These are phyloP conservation scores for Elsinoe necatrix DNA, from an alignment of 2,329 filamentous ascomycete genomes.

Conservation along the genomic window DNA sequence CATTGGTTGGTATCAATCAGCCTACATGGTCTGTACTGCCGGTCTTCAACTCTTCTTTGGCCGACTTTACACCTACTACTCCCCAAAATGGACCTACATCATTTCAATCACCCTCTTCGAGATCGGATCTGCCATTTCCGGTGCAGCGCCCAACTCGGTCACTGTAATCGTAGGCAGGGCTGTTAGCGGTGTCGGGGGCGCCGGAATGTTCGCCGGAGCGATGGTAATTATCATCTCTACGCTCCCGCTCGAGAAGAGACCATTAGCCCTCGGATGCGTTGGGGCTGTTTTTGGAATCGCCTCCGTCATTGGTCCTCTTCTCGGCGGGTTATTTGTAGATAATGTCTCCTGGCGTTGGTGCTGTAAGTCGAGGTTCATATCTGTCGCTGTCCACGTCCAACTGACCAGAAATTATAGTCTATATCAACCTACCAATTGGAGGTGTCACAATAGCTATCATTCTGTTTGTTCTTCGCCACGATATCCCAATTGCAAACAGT, in stretches of 20 bases:
- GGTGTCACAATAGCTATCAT: conserved; percentile 30
- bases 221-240: conserved; percentile 40
- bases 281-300: conserved; percentile 40
- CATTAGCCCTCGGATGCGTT: conserved; percentile 42
- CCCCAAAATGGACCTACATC: conserved; percentile 41
- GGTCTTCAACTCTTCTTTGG: conserved; percentile 37
- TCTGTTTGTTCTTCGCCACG: conserved; percentile 13
- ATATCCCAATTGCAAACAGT: conserved; percentile 7
- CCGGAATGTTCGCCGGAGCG: conserved; percentile 44
- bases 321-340: conserved; percentile 34
- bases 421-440: conserved; percentile 47
- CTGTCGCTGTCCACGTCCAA: conserved; percentile 34
- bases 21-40: conserved; percentile 37
- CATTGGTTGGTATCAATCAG: conserved; percentile 38
- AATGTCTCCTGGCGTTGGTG: conserved; percentile 41
- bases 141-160: conserved; percentile 41
- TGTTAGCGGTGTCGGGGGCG: conserved; percentile 42
- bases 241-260: conserved; percentile 39
- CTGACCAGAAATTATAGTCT: conserved; percentile 30
- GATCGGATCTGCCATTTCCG: conserved; percentile 45
- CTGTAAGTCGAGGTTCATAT: conserved; percentile 35
- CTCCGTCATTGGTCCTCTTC: conserved; percentile 40
- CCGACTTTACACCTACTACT: conserved; percentile 41
- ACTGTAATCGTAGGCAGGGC: conserved; percentile 46
- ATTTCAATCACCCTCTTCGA: conserved; percentile 42